Evolutionary conservation across 768 basidiomycete species (phyloP), one percentile per base, ranked within the genome.

Genomic region (Agrocybe pediades): DNA sequence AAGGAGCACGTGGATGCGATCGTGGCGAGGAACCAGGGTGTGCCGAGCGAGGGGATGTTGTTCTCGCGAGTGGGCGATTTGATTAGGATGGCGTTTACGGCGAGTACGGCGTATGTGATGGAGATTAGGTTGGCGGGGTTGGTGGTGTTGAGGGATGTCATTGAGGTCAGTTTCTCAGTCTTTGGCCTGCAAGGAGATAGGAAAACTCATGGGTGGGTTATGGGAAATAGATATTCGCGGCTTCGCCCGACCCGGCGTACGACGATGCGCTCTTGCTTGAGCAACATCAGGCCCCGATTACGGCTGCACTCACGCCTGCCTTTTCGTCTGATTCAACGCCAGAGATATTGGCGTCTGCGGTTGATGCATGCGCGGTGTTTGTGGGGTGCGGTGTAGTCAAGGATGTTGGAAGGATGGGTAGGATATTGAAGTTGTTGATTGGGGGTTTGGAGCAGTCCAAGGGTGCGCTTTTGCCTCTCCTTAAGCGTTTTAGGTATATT

Each of bases 251-350:
- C 71, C 92, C 95, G 1, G 94, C 94, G 48, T 98, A 93, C 61
- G 90, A 92, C 27, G 92, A 92, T 54, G 85, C 91, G 0, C 76
- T 95, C 5, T 75, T 99, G 2, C 82, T 99, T 11, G 96, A 99
- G 66, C 97, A 99, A 68, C 90, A 97, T 68, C 97, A 99, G 72
- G 96, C 97, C 0, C 96, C 97, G 0, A 96, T 99, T 55, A 97
- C 96, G 2, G 94, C 97, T 17, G 97, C 97, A 0, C 79, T 98
- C 16, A 98, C 96, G 0, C 96, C 97, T 0, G 95, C 95, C 0
- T 98, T 99, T 65, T 94, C 93, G 1, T 81, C 92, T 0, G 97
- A 98, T 65, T 92, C 95, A 0, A 93, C 94, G 0, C 96, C 96
- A 0, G 96, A 99, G 66, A 95, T 98, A 26, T 65, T 98, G 36